Evolutionary conservation across 495 filamentous ascomycete species (phyloP).

Genomic region (Lepraria neglecta): DNA sequence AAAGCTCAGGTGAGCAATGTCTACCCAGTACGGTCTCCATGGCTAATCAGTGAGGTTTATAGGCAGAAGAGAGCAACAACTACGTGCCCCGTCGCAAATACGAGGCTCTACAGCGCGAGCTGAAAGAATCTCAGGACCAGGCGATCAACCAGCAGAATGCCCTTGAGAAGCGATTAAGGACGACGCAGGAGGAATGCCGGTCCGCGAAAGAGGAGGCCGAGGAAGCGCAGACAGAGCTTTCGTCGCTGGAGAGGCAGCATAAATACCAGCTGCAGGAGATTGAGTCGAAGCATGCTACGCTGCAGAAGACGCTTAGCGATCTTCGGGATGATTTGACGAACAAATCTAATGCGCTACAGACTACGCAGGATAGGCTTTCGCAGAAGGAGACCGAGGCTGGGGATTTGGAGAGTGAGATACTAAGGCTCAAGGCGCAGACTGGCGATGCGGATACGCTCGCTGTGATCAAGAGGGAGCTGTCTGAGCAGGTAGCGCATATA

Average conservation of each 20-base stretch:
- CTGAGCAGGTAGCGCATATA: constrained; percentile 85
- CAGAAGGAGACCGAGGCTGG: constrained; percentile 64
- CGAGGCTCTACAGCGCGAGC: constrained; percentile 61
- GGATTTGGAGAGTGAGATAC: constrained; percentile 70
- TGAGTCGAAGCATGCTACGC: constrained; percentile 58
- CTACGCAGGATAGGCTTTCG: constrained; percentile 58
- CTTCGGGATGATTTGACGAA: constrained; percentile 61
- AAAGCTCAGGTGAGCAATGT: constrained; percentile 56
- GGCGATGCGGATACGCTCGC: constrained; percentile 76
- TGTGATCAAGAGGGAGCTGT: constrained; percentile 78
- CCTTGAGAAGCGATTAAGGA: constrained; percentile 65
- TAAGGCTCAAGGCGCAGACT: constrained; percentile 73
- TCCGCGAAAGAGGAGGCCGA: constrained; percentile 68
- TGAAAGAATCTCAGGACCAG: constrained; percentile 62
- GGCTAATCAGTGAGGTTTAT: constrained; percentile 18
- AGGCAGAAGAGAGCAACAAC: constrained; percentile 62
- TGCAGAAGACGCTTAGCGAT: constrained; percentile 63
- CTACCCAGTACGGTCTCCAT: neutral
- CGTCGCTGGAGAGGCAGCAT: constrained; percentile 61
- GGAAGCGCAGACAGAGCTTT: constrained; percentile 63
- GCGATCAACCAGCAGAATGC: constrained; percentile 59
- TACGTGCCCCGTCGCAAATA: constrained; percentile 62
- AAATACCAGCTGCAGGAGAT: constrained; percentile 66
- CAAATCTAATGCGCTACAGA: constrained; percentile 56
- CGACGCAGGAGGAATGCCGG: constrained; percentile 64